Percentiles rank a stretch among this genome's conserved stretches.
Evolutionary conservation across 2,329 filamentous ascomycete species (phyloP).

Genomic region (Aspergillus pseudotamarii): DNA sequence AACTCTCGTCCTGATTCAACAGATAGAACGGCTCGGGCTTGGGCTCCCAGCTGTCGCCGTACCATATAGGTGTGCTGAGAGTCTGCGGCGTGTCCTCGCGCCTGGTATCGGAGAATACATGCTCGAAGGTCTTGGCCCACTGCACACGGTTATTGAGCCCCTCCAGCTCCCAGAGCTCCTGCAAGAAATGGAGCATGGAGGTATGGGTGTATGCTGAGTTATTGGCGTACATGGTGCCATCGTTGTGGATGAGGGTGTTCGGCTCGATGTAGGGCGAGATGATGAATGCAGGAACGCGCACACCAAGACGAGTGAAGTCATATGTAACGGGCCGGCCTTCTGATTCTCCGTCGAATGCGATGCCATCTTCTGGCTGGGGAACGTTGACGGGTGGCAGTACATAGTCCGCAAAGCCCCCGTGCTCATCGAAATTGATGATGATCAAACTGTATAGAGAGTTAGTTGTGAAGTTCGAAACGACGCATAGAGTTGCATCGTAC

Average conservation of each 20-base stretch:
- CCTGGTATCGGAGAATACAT: conserved; percentile 30
- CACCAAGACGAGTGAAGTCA: conserved; percentile 43
- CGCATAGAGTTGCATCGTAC: conserved; percentile 10
- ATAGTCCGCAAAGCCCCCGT: conserved; percentile 47
- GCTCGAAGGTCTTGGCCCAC: conserved; percentile 47
- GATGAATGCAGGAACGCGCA: conserved; percentile 42
- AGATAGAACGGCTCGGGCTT: conserved; percentile 37
- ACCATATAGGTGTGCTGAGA: conserved; percentile 39
- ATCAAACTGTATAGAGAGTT: conserved; percentile 29
- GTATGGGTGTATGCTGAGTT: conserved; percentile 45
- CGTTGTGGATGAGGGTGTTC: conserved; percentile 41
- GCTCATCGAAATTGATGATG: conserved; percentile 46
- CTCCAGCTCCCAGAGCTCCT: conserved; percentile 44
- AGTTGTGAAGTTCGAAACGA: not conserved
- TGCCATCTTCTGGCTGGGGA: conserved; percentile 36
- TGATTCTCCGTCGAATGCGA: conserved; percentile 33
- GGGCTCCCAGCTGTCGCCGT: conserved; percentile 33
- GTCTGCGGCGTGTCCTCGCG: conserved; percentile 31
- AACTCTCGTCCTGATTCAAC: conserved; percentile 36
- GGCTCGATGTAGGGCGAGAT: conserved; percentile 39
- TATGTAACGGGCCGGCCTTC: conserved; percentile 39
- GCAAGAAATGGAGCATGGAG: conserved; percentile 44
- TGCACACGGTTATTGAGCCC: conserved; percentile 46
- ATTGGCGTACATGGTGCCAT: conserved; percentile 40
- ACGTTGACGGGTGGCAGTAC: conserved; percentile 42